Percentiles rank a stretch among this genome's conserved stretches.
phyloP scores from a whole-genome alignment of 2,329 filamentous ascomycete genomes.

The Torrubiella hemipterigena region DNA sequence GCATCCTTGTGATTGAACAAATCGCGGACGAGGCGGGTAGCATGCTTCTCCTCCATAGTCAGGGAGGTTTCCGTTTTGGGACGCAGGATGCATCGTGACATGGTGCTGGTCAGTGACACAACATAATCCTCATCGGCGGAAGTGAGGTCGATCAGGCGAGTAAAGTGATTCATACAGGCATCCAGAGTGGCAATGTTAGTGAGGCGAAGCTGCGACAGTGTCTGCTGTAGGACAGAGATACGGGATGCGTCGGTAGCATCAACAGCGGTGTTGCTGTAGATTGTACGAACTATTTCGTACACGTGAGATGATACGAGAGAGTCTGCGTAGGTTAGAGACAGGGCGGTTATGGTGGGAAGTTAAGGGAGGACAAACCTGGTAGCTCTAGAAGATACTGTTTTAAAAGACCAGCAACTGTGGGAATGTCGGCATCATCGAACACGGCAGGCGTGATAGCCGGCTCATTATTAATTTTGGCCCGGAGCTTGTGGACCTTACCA shows the following conservation, averaged over 20 bases:
- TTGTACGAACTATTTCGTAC: conserved; percentile 96
- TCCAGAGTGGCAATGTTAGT: conserved; percentile 99
- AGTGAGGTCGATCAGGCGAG: conserved; percentile 87
- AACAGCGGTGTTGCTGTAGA: conserved; percentile 73
- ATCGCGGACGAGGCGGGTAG: conserved; percentile 80
- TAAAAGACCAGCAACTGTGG: conserved; percentile 81
- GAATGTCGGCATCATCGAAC: conserved; percentile 82
- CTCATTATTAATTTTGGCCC: conserved; percentile 75
- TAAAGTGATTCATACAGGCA: conserved; percentile 96
- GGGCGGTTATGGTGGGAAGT: conserved; percentile 1
- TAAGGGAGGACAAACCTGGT: conserved; percentile 47
- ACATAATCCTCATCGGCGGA: conserved; percentile 88
- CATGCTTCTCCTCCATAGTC: conserved; percentile 91
- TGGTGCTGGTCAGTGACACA: conserved; percentile 54
- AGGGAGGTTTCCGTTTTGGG: conserved; percentile 80
- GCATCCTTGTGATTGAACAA: conserved; percentile 87
- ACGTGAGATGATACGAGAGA: conserved; percentile 97
- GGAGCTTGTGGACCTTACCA: conserved; percentile 70
- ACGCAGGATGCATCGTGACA: conserved; percentile 80
- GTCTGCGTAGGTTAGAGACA: conserved; percentile 44
- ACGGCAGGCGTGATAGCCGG: conserved; percentile 65
- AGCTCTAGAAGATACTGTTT: conserved; percentile 93
- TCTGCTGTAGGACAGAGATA: conserved; percentile 86
- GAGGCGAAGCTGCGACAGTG: conserved; percentile 83
- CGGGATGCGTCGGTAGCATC: conserved; percentile 69